phyloP scores from a whole-genome alignment of 768 basidiomycete species.

The Leucosporidium scottii region DNA sequence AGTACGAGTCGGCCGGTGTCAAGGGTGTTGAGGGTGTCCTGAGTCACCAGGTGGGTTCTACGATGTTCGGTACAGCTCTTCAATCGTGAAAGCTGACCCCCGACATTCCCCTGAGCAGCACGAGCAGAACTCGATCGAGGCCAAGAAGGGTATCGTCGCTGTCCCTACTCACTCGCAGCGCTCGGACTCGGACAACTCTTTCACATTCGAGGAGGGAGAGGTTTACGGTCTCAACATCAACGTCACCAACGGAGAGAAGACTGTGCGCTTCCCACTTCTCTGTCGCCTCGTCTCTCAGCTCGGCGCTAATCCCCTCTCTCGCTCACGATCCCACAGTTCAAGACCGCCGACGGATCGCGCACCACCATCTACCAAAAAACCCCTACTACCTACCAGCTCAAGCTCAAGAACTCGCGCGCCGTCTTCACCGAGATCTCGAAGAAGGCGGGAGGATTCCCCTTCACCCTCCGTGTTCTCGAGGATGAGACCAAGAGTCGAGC shows the following conservation, averaged over 20 bases:
- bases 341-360: slow-evolving; percentile 61
- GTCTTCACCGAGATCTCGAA: slow-evolving; percentile 96
- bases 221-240: slow-evolving; percentile 93
- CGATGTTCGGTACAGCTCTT: too few species aligned
- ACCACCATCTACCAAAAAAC: slow-evolving; percentile 80
- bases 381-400: slow-evolving; percentile 82
- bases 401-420: slow-evolving; percentile 95
- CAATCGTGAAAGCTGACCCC: not conserved
- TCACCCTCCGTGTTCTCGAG: slow-evolving; percentile 86
- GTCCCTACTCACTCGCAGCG: slow-evolving; percentile 70
- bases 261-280: slow-evolving; percentile 49
- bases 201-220: slow-evolving; percentile 81
- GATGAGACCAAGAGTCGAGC: slow-evolving; percentile 94
- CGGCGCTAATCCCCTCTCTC: not conserved
- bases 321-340: slow-evolving; percentile 55
- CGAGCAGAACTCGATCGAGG: slow-evolving; percentile 81
- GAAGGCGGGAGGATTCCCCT: slow-evolving; percentile 96
- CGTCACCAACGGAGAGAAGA: slow-evolving; percentile 77
- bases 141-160: slow-evolving; percentile 72
- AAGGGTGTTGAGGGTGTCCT: slow-evolving; percentile 82
- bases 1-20: slow-evolving; percentile 60
- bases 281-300: not conserved
- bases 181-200: slow-evolving; percentile 69
- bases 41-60: slow-evolving; percentile 25
- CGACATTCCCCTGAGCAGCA: slow-evolving; percentile 47